phyloP scores from a whole-genome alignment of 345 rosid genomes.

The Trapa incisa region DNA sequence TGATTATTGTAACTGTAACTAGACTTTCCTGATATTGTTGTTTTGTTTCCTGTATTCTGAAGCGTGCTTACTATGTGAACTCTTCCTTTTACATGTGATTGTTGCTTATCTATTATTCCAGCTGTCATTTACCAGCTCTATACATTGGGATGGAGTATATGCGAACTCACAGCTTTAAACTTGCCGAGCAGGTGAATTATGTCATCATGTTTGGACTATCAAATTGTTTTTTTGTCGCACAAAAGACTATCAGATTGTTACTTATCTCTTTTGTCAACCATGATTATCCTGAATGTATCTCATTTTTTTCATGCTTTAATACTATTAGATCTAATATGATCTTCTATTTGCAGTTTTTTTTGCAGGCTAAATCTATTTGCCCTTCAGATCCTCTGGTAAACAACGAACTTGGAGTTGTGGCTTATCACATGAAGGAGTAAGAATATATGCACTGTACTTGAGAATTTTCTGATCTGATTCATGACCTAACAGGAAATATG shows the following conservation, averaged over 20 bases:
- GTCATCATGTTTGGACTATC: background rate
- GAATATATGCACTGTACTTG: constrained; percentile 15
- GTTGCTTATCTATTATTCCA: constrained; percentile 71
- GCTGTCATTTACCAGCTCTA: constrained; percentile 94
- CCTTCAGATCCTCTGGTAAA: constrained; percentile 90
- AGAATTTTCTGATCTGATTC: background rate
- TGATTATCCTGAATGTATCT: background rate
- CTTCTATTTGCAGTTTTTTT: constrained; percentile 44
- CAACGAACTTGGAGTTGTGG: constrained; percentile 96
- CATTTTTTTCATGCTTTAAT: background rate
- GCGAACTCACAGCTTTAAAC: constrained; percentile 94
- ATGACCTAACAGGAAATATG: background rate
- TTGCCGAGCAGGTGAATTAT: constrained; percentile 78
- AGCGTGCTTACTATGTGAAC: constrained; percentile 35
- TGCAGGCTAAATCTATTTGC: constrained; percentile 87
- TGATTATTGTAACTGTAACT: background rate
- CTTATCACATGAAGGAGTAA: constrained; percentile 92
- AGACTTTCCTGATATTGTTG: background rate
- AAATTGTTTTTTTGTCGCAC: too few species aligned
- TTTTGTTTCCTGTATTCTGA: constrained; percentile 6
- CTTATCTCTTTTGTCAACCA: background rate
- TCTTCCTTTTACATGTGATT: constrained; percentile 55
- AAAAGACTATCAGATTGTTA: background rate
- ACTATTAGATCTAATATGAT: background rate
- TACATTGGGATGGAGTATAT: constrained; percentile 98